Evolutionary conservation across 2,329 filamentous ascomycete genomes (phyloP).

Genomic region (Diaporthe destruens): DNA sequence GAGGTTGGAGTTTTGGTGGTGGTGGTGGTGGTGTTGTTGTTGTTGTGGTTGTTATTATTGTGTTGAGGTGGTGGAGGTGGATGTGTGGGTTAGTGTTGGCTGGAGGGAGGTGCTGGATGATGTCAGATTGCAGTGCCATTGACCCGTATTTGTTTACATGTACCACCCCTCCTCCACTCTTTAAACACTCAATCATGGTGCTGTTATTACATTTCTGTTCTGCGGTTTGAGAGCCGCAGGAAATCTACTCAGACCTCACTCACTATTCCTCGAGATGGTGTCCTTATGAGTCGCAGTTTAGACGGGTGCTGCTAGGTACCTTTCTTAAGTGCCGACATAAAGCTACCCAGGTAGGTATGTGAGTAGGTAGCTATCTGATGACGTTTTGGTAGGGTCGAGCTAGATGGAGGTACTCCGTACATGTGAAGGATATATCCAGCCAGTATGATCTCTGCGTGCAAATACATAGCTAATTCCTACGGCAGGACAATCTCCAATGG

Average conservation of each 20-base stretch:
- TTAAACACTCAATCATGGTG: neutral
- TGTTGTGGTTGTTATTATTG: neutral
- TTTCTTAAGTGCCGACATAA: neutral
- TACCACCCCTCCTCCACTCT: neutral
- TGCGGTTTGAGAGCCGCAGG: neutral
- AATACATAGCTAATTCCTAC: neutral
- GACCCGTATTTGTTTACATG: neutral
- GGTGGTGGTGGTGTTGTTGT: too few species aligned
- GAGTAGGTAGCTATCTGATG: neutral
- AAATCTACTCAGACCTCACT: neutral
- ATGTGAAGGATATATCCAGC: neutral
- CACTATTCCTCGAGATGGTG: neutral
- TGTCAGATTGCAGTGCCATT: conserved; percentile 23
- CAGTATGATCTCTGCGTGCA: neutral
- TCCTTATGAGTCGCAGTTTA: neutral
- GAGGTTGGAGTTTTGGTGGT: neutral
- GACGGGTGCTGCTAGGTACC: neutral
- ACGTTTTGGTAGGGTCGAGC: conserved; percentile 1
- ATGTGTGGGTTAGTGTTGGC: neutral
- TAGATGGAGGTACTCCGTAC: neutral
- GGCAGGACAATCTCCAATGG: neutral
- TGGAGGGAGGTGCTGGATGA: conserved; percentile 1
- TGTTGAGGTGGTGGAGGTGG: neutral
- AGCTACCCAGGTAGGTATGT: too few species aligned
- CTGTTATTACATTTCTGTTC: neutral